Evolutionary conservation across 2,329 filamentous ascomycete genomes (phyloP), one percentile per base, ranked within the genome.

Genomic region (Fusarium pseudocircinatum): DNA sequence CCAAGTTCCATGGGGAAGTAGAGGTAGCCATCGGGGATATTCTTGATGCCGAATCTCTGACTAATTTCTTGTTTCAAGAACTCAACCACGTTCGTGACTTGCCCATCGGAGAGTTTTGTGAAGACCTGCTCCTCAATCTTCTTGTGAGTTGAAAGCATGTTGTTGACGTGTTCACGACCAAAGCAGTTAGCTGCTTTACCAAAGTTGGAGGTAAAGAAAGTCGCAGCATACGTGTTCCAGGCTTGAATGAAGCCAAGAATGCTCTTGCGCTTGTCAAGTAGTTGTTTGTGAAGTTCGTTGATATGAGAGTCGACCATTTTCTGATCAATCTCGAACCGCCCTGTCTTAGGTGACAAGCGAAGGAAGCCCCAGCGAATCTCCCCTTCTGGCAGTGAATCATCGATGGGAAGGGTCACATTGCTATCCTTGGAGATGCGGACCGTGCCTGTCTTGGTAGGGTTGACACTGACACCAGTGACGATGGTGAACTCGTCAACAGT

Each of bases 291-390:
- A 7, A 93, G 84, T 76, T 92, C 90, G 5, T 83, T 78, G 60
- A 91, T 88, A 70, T 92, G 90, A 32, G 83, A 80, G 68, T 91
- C 86, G 0, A 93, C 88, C 80, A 89, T 85, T 1, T 74, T 68
- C 72, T 90, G 86, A 70, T 92, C 88, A 60, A 92, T 91, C 54
- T 87, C 81, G 74, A 91, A 92, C 13, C 83, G 84, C 14, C 88
- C 87, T 0, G 84, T 82, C 34, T 81, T 71, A 2, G 87, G 80
- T 37, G 90, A 87, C 7, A 93, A 82, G 43, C 82, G 82, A 30
- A 93, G 82, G 75, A 90, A 88, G 0, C 88, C 88, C 84, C 88
- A 88, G 15, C 83, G 83, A 30, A 90, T 84, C 1, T 84, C 80
- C 2, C 88, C 88, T 10, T 75, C 61, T 0, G 88, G 88, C 0